Conservation (phyloP, 208 protist genomes). For the Crithidia fasciculata region DNA sequence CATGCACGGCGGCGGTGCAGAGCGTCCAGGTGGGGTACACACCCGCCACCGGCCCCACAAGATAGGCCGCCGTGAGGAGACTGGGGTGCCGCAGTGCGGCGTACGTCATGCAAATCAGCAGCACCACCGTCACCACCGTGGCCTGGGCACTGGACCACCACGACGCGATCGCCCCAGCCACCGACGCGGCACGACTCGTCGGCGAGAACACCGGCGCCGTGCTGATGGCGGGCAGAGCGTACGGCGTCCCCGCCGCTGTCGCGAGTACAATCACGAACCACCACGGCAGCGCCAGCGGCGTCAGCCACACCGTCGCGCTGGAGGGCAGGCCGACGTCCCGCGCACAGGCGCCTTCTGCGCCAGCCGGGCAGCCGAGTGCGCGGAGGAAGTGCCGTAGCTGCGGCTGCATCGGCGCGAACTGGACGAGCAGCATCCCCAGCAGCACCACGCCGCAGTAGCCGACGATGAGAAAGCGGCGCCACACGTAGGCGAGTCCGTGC, state of each 20-base stretch:
- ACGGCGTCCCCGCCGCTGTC: constrained; percentile 12
- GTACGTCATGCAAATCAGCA: constrained; percentile 20
- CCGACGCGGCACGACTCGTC: not conserved
- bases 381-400: constrained; percentile 17
- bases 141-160: constrained; percentile 10
- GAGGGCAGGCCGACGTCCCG: constrained; percentile 26
- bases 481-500: constrained; percentile 29
- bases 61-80: constrained; percentile 25
- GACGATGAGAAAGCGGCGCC: constrained; percentile 30
- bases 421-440: constrained; percentile 29
- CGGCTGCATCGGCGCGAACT: constrained; percentile 26
- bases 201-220: not conserved
- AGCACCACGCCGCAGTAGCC: constrained; percentile 39
- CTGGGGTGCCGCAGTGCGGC: constrained; percentile 23
- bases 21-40: constrained; percentile 23
- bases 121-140: not conserved
- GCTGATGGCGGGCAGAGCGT: constrained; percentile 11
- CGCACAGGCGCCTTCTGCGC: constrained; percentile 22
- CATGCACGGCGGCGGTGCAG: constrained; percentile 15
- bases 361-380: constrained; percentile 18
- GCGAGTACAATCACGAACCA: constrained; percentile 34
- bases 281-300: constrained; percentile 31
- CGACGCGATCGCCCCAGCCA: not conserved
- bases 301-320: constrained; percentile 25
- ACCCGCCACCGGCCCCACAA: constrained; percentile 17